These are phyloP conservation scores for Phlebiopsis gigantea DNA, from an alignment of 768 basidiomycete genomes.

Conservation along the genomic window DNA sequence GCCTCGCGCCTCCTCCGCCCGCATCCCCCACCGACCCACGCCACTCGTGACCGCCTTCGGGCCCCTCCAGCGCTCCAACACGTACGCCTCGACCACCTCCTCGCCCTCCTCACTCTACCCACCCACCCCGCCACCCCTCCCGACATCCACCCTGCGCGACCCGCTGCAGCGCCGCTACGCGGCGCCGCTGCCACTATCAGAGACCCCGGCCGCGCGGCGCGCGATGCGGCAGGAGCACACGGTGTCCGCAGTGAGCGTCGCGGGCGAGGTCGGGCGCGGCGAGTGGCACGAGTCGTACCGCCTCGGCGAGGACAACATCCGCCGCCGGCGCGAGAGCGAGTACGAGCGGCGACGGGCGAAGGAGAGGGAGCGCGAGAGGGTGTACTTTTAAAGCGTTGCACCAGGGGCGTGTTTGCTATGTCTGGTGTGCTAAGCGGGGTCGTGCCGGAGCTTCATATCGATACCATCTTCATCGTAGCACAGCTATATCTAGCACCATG, in stretches of 20 bases:
- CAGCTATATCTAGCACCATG: too few species aligned
- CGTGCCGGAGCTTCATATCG: too few species aligned
- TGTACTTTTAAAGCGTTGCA: background rate
- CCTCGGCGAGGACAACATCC: background rate
- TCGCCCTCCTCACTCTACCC: too few species aligned
- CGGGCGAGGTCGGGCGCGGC: background rate
- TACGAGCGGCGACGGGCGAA: background rate
- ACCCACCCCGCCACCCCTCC: background rate
- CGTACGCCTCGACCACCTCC: background rate
- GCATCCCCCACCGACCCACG: too few species aligned
- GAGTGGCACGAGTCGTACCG: background rate
- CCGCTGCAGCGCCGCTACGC: background rate
- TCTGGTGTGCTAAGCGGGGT: too few species aligned
- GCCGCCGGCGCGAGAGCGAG: background rate
- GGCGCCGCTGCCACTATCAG: background rate
- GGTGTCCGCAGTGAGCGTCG: background rate
- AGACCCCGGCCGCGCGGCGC: background rate
- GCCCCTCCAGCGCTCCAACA: background rate
- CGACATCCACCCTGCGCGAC: background rate
- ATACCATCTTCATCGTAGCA: too few species aligned
- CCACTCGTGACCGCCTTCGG: background rate
- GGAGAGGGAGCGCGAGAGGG: background rate
- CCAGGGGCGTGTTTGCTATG: too few species aligned
- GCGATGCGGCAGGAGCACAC: background rate
- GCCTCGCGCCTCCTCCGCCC: background rate